These are phyloP conservation scores for Sicyos edulis DNA, from an alignment of 306 rosid species.

Conservation along the genomic window DNA sequence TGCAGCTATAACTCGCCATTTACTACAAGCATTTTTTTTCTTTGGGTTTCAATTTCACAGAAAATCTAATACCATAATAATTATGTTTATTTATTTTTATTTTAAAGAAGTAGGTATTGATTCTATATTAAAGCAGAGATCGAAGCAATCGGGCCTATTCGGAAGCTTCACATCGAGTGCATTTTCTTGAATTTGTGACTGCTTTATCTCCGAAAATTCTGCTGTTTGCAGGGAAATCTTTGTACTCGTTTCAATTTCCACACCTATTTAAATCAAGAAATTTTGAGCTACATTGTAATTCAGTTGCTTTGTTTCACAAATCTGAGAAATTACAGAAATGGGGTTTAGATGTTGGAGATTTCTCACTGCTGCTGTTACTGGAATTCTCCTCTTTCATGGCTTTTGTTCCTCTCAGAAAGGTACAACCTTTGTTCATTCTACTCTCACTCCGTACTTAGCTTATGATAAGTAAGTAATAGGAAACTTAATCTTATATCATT, in stretches of 20 bases:
- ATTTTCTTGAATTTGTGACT: not conserved
- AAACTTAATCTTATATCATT: no score
- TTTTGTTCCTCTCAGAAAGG: conserved; percentile 38
- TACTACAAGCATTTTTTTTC: not conserved
- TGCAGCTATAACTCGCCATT: not conserved
- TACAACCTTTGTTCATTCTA: not conserved
- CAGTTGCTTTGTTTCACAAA: not conserved
- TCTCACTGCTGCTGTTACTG: conserved; percentile 31
- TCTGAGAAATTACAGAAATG: not conserved
- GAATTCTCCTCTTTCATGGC: conserved; percentile 34
- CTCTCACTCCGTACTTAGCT: no score
- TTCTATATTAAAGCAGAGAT: no score
- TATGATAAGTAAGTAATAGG: no score
- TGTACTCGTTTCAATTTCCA: conserved; percentile 15
- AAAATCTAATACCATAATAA: no score
- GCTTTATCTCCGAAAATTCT: not conserved
- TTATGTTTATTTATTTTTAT: no score
- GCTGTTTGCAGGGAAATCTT: conserved; percentile 20
- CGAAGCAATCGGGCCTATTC: not conserved
- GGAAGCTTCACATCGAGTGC: not conserved
- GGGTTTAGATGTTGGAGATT: conserved; percentile 3
- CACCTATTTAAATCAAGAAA: not conserved
- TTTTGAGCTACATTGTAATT: not conserved
- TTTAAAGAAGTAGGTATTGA: no score
- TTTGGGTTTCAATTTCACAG: no score